Percentiles rank a stretch among this genome's conserved stretches.
Conservation (phyloP, 176 grass and related monocot species). For the Oropetium thomaeum region DNA sequence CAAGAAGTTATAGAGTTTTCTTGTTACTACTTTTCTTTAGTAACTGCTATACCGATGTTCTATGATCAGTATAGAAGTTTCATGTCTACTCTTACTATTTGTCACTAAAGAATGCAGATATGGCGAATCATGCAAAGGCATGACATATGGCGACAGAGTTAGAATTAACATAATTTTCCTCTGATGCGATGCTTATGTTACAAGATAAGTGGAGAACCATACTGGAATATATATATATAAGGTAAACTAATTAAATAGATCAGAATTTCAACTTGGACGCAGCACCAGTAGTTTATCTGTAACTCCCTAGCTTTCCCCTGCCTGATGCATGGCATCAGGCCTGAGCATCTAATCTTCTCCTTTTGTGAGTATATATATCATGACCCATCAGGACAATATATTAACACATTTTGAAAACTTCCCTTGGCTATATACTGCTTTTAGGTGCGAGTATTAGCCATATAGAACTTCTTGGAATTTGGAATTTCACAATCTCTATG, state of each 20-base stretch:
- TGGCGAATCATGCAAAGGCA: conserved; percentile 8
- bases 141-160: conserved; percentile 32
- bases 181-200: conserved; percentile 19
- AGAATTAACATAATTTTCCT: conserved; percentile 12
- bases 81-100: not conserved
- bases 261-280: conserved; percentile 29
- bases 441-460: not conserved
- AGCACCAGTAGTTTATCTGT: conserved; percentile 4
- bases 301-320: not conserved
- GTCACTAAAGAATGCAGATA: conserved; percentile 6
- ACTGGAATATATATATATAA: conserved; percentile 7
- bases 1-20: not conserved
- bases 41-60: not conserved
- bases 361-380: conserved; percentile 13
- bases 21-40: not conserved
- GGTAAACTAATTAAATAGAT: not conserved
- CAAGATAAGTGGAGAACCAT: conserved; percentile 28
- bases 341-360: conserved; percentile 31
- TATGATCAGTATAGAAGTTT: not conserved
- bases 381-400: conserved; percentile 6
- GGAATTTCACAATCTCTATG: not conserved
- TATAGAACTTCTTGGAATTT: not conserved
- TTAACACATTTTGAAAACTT: conserved; percentile 11
- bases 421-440: not conserved
- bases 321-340: not conserved